Evolutionary conservation across 2,329 filamentous ascomycete genomes (phyloP), one percentile per base, ranked within the genome.

Genomic region (Diplodia intermedia): DNA sequence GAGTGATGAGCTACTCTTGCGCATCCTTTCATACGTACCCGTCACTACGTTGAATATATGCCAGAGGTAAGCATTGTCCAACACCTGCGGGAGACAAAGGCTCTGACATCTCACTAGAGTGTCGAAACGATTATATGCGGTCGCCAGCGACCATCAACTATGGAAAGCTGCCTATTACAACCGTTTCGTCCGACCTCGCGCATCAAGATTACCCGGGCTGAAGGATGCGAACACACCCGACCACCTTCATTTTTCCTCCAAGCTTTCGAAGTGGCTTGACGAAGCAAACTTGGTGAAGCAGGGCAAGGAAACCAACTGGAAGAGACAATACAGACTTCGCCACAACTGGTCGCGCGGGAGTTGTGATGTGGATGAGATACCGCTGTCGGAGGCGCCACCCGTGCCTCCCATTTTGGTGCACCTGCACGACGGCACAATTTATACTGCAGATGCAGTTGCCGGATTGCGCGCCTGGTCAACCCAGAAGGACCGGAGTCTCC

Each of bases 141-240:
- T 98, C 20, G 86, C 92, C 8, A 85, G 86, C 66, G 95, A 98
- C 78, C 90, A 91, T 0, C 93, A 97, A 76, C 82, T 98, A 68
- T 99, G 95, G 95, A 95, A 94, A 78, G 86, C 86, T 15, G 87
- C 93, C 61, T 99, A 97, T 80, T 97, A 96, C 80, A 85, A 88
- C 31, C 89, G 91, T 70, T 98, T 97, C 79, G 92, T 97, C 36
- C 86, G 91, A 43, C 93, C 93, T 49, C 88, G 93, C 74, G 91
- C 91, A 43, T 86, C 91, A 72, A 88, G 91, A 68, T 89, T 94
- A 67, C 91, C 91, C 0, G 90, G 90, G 26, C 86, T 90, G 40
- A 85, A 81, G 73, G 81, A 82, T 47, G 72, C 78, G 2, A 76
- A 72, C 49, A 69, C 77, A 7, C 75, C 78, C 26, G 74, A 80